Conservation (phyloP, 2,329 filamentous ascomycete genomes). For the Cordyceps tenuipes region DNA sequence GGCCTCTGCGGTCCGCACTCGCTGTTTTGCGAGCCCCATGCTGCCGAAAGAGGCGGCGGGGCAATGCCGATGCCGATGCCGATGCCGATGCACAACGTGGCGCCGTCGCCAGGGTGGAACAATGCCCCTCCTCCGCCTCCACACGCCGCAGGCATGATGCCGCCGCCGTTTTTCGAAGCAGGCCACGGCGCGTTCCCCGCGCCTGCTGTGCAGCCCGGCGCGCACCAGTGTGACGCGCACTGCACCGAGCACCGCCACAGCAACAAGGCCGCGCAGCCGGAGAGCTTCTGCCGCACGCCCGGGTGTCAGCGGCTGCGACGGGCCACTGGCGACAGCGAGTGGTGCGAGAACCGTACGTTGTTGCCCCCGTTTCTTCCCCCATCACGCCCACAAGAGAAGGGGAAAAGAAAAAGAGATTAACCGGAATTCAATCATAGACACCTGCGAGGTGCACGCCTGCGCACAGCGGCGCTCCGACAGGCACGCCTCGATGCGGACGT, state of each 20-base stretch:
- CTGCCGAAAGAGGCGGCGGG: background rate
- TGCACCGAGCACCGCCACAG: slow-evolving; percentile 8
- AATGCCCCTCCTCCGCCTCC: too few relatives aligned
- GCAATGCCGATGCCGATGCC: too few relatives aligned
- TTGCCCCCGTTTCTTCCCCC: background rate
- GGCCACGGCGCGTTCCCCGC: background rate
- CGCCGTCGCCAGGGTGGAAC: background rate
- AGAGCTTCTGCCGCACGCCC: background rate
- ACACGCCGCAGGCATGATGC: too few relatives aligned
- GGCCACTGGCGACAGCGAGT: slow-evolving; percentile 1
- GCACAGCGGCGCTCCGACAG: background rate
- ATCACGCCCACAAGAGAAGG: too few relatives aligned
- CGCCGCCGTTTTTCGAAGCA: too few relatives aligned
- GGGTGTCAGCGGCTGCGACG: background rate
- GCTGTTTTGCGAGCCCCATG: background rate
- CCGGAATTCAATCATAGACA: background rate
- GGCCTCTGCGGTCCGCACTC: background rate
- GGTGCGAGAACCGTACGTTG: slow-evolving; percentile 5
- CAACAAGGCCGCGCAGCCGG: background rate
- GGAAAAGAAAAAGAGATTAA: too few relatives aligned
- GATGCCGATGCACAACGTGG: background rate
- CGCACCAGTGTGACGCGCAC: background rate
- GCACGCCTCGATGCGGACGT: slow-evolving; percentile 1
- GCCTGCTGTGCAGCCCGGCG: background rate
- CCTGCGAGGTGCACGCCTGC: slow-evolving; percentile 1